These are phyloP conservation scores for Brachypodium distachyon DNA, from an alignment of 202 grass and related monocot genomes.

Conservation along the genomic window DNA sequence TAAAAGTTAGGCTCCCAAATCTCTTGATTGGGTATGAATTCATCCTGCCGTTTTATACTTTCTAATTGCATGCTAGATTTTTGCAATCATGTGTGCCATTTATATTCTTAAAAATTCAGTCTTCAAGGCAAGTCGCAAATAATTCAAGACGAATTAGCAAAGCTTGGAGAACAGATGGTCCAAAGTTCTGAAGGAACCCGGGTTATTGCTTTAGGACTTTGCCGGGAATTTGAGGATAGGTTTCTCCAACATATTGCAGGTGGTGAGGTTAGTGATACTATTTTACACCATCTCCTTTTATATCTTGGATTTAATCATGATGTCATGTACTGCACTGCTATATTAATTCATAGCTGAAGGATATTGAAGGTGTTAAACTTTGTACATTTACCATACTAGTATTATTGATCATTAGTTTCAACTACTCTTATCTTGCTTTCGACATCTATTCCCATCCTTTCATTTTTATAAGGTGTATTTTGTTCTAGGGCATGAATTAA, in stretches of 20 bases:
- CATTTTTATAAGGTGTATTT: too few relatives aligned
- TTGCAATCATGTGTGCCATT: not conserved
- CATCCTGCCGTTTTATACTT: not conserved
- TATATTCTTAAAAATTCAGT: slow-evolving; percentile 20
- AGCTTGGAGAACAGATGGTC: slow-evolving; percentile 81
- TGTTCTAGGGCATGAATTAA: too few relatives aligned
- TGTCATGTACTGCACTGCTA: not conserved
- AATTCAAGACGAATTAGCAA: slow-evolving; percentile 80
- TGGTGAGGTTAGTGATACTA: slow-evolving; percentile 57
- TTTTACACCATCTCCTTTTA: not conserved
- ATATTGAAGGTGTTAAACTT: not conserved
- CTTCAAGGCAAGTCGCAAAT: slow-evolving; percentile 81
- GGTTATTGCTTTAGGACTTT: slow-evolving; percentile 81
- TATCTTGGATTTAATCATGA: not conserved
- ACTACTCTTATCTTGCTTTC: not conserved
- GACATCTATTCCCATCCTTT: too few relatives aligned
- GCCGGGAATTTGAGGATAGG: slow-evolving; percentile 77
- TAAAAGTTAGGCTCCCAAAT: slow-evolving; percentile 62
- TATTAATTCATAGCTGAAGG: not conserved
- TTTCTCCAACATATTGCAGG: slow-evolving; percentile 64
- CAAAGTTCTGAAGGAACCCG: slow-evolving; percentile 71
- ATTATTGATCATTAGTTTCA: not conserved
- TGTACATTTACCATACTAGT: not conserved
- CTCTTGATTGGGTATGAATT: slow-evolving; percentile 54
- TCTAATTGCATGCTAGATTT: slow-evolving; percentile 11